phyloP scores from a whole-genome alignment of 495 filamentous ascomycete genomes.

The Talaromyces proteolyticus region DNA sequence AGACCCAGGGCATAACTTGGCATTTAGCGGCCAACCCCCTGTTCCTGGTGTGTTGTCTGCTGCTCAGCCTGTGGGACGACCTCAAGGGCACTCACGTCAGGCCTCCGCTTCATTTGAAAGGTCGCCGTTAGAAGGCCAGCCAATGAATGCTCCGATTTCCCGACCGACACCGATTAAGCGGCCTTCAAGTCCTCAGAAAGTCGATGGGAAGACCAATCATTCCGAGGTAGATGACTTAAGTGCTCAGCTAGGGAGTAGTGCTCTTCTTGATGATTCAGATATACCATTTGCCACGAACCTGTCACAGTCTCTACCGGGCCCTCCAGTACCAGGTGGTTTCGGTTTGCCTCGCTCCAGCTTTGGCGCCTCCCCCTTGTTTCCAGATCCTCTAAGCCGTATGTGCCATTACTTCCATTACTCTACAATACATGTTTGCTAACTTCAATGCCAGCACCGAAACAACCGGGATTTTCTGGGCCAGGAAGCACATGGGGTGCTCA shows the following conservation, averaged over 20 bases:
- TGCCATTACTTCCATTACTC: constrained; percentile 1
- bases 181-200: constrained; percentile 66
- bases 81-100: constrained; percentile 53
- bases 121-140: constrained; percentile 35
- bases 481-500: constrained; percentile 34
- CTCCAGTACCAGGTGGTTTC: constrained; percentile 22
- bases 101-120: constrained; percentile 53
- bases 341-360: constrained; percentile 39
- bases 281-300: constrained; percentile 38
- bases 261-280: constrained; percentile 79
- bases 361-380: constrained; percentile 41
- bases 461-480: constrained; percentile 28
- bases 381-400: constrained; percentile 44
- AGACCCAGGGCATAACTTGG: constrained; percentile 34
- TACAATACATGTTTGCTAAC: constrained; percentile 11
- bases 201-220: constrained; percentile 40
- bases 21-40: constrained; percentile 30
- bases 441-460: constrained; percentile 20
- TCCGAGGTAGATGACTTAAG: constrained; percentile 66
- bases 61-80: constrained; percentile 27
- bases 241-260: constrained; percentile 86
- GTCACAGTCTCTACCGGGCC: constrained; percentile 35
- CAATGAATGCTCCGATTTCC: constrained; percentile 57
- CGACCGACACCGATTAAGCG: constrained; percentile 85
- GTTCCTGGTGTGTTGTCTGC: constrained; percentile 23